Percentiles rank a stretch among this genome's conserved stretches.
Conservation (phyloP, 2,329 filamentous ascomycete genomes). For the Claviceps monticola region DNA sequence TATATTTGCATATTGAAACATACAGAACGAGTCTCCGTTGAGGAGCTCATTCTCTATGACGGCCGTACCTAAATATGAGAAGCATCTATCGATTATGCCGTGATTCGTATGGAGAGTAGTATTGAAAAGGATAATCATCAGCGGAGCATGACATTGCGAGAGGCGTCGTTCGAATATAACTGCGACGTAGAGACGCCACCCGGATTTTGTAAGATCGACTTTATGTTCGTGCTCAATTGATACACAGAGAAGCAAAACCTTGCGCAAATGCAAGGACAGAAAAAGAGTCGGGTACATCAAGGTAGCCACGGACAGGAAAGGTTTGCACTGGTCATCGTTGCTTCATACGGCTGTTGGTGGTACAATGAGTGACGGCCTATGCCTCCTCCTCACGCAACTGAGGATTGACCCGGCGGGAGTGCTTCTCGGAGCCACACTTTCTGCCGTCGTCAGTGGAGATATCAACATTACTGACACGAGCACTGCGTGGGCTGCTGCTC, state of each 20-base stretch:
- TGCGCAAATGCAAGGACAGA: not conserved
- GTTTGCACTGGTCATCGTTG: not conserved
- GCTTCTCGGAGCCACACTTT: conserved; percentile 11
- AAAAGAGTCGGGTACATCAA: not conserved
- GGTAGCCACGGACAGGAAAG: not conserved
- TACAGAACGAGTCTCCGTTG: conserved; percentile 3
- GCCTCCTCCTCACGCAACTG: conserved; percentile 18
- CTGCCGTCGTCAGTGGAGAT: conserved; percentile 18
- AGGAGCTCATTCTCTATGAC: not conserved
- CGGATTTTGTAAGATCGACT: not conserved
- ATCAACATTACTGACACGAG: conserved; percentile 40
- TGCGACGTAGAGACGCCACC: not conserved
- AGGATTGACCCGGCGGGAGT: conserved; percentile 7
- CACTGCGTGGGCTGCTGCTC: conserved; percentile 51
- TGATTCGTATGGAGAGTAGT: conserved; percentile 1
- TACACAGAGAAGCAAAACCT: not conserved
- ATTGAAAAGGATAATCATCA: conserved; percentile 1
- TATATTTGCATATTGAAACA: not conserved
- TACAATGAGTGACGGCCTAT: conserved; percentile 7
- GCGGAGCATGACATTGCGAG: conserved; percentile 1
- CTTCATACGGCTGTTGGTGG: not conserved
- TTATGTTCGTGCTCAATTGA: not conserved
- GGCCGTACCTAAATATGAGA: conserved; percentile 3
- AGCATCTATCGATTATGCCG: conserved; percentile 4
- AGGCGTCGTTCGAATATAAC: too few relatives aligned